A percentile compares a stretch with the other conserved stretches of the same genome.
These are phyloP conservation scores for Coemansia sp. DNA, from an alignment of 192 early-diverging fungal species.

Conservation along the genomic window DNA sequence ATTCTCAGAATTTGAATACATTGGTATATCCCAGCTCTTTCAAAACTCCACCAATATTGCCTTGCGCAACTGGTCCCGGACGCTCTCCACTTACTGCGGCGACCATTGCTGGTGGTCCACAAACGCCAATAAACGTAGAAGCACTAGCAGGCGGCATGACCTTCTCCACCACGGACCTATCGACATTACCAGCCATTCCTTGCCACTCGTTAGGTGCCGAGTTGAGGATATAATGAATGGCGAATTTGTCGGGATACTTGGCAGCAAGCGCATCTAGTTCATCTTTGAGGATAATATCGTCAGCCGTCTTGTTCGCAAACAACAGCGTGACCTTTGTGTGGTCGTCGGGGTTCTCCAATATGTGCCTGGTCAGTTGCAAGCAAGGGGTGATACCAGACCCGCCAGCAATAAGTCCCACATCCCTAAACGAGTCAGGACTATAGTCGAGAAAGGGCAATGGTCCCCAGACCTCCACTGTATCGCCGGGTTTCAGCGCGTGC, in stretches of 20 bases:
- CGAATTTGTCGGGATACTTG: constrained; percentile 64
- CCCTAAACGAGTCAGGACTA: constrained; percentile 61
- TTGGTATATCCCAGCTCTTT: constrained; percentile 78
- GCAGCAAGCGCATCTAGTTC: constrained; percentile 64
- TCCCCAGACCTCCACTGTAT: constrained; percentile 79
- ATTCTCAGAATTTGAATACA: constrained; percentile 76
- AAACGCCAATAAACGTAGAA: constrained; percentile 63
- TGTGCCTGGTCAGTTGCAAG: constrained; percentile 72
- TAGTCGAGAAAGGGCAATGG: constrained; percentile 75
- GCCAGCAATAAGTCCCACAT: constrained; percentile 82
- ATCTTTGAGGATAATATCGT: constrained; percentile 73
- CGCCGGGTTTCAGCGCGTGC: constrained; percentile 68
- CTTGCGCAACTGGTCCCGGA: constrained; percentile 79
- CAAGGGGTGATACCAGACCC: constrained; percentile 87
- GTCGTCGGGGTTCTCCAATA: constrained; percentile 68
- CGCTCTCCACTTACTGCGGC: constrained; percentile 74
- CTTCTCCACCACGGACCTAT: constrained; percentile 67
- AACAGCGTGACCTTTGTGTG: constrained; percentile 72
- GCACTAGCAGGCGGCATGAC: constrained; percentile 62
- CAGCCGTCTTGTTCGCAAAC: constrained; percentile 74
- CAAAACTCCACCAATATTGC: constrained; percentile 78
- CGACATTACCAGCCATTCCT: constrained; percentile 70
- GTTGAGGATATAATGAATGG: constrained; percentile 68
- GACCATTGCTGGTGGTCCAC: constrained; percentile 76
- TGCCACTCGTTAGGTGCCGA: constrained; percentile 70